Evolutionary conservation across 2,329 filamentous ascomycete genomes (phyloP).

Genomic region (Penicillium sp.): DNA sequence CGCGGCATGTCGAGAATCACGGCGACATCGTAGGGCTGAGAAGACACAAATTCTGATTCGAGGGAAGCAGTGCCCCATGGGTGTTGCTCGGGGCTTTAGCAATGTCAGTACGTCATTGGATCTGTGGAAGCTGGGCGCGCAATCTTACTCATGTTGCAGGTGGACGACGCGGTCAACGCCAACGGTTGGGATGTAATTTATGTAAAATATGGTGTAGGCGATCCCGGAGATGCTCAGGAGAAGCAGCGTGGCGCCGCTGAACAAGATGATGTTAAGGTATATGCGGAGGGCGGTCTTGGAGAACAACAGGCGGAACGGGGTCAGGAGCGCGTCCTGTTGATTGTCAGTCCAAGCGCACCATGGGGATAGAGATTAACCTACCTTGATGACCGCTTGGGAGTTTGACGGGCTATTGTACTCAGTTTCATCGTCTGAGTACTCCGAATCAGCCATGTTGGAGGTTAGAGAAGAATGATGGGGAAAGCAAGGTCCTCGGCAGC

Average conservation of each 20-base stretch:
- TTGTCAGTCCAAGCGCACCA: conserved; percentile 15
- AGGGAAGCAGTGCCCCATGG: conserved; percentile 56
- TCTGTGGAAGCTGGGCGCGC: not conserved
- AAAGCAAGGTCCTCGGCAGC: conserved; percentile 3
- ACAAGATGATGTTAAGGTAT: conserved; percentile 60
- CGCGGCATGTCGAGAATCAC: conserved; percentile 74
- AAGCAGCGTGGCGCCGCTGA: conserved; percentile 51
- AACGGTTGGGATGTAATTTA: conserved; percentile 65
- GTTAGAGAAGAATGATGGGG: not conserved
- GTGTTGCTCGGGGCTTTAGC: conserved; percentile 37
- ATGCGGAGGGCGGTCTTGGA: conserved; percentile 63
- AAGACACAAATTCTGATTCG: conserved; percentile 57
- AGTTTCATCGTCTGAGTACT: conserved; percentile 22
- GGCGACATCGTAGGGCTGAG: conserved; percentile 81
- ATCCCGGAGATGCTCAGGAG: conserved; percentile 58
- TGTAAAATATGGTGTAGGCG: conserved; percentile 67
- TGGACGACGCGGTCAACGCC: conserved; percentile 62
- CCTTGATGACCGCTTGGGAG: conserved; percentile 12
- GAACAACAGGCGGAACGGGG: conserved; percentile 54
- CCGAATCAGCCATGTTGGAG: conserved; percentile 21
- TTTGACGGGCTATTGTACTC: conserved; percentile 17
- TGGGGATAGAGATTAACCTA: conserved; percentile 5
- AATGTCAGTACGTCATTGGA: conserved; percentile 3
- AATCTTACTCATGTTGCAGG: conserved; percentile 61
- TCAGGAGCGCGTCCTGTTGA: conserved; percentile 52